Conservation (phyloP, 345 rosid species). For the Triadica sebifera region DNA sequence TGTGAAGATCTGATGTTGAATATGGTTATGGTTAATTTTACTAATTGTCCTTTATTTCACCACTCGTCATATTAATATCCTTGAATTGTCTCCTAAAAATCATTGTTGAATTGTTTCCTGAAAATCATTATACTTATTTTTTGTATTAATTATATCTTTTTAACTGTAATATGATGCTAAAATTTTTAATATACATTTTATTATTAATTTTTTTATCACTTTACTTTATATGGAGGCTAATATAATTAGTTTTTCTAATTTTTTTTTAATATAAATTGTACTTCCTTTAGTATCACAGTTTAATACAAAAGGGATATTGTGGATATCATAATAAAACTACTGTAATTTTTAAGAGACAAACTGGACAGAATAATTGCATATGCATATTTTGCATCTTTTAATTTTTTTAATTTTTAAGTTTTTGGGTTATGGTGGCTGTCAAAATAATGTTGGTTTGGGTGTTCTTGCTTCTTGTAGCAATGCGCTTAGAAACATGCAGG, state of each 20-base stretch:
- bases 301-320: background rate
- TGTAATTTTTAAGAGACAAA: background rate
- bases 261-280: background rate
- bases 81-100: background rate
- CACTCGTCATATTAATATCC: background rate
- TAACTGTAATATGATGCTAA: too few species aligned
- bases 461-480: background rate
- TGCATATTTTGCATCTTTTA: too few species aligned
- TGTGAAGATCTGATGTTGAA: background rate
- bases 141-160: too few species aligned
- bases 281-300: background rate
- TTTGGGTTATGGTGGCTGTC: background rate
- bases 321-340: background rate
- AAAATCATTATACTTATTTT: background rate
- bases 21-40: background rate
- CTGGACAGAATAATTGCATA: too few species aligned
- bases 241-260: background rate
- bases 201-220: background rate
- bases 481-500: background rate
- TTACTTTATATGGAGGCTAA: background rate
- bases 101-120: background rate
- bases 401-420: background rate
- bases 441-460: background rate
- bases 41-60: background rate
- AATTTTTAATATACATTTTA: too few species aligned